phyloP scores from a whole-genome alignment of 2,329 filamentous ascomycete species.

The Botrytis medusae region DNA sequence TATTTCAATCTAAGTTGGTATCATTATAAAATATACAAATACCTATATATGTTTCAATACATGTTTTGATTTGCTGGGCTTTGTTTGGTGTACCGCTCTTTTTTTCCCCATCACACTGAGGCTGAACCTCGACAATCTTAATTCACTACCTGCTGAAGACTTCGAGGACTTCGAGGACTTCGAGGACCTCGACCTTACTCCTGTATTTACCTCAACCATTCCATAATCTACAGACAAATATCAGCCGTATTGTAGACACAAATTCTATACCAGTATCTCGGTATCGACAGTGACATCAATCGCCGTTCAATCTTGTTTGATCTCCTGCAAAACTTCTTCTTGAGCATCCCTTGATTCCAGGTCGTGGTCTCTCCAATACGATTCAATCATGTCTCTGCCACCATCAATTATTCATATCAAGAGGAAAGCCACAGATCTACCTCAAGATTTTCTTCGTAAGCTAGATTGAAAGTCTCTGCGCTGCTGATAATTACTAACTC shows the following conservation, averaged over 20 bases:
- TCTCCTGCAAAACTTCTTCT: neutral
- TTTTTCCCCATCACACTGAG: neutral
- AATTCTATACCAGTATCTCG: neutral
- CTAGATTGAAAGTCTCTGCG: neutral
- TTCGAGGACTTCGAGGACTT: neutral
- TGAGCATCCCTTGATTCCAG: neutral
- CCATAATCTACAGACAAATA: no score
- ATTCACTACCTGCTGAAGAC: neutral
- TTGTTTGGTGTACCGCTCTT: neutral
- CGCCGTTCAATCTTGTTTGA: neutral
- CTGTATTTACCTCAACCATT: neutral
- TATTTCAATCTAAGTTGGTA: neutral
- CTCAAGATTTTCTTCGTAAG: constrained; percentile 40
- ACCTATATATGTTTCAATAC: neutral
- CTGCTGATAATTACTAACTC: neutral
- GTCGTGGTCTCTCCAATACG: neutral
- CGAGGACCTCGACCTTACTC: neutral
- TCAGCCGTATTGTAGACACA: neutral
- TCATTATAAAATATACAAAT: neutral
- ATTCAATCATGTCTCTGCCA: constrained; percentile 37
- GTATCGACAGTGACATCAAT: neutral
- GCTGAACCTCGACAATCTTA: neutral
- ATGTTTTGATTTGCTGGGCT: neutral
- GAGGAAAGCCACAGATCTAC: constrained; percentile 39
- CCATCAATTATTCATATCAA: constrained; percentile 39